phyloP scores from a whole-genome alignment of 352 stramenopile species.

The Phytophthora uliginosa region DNA sequence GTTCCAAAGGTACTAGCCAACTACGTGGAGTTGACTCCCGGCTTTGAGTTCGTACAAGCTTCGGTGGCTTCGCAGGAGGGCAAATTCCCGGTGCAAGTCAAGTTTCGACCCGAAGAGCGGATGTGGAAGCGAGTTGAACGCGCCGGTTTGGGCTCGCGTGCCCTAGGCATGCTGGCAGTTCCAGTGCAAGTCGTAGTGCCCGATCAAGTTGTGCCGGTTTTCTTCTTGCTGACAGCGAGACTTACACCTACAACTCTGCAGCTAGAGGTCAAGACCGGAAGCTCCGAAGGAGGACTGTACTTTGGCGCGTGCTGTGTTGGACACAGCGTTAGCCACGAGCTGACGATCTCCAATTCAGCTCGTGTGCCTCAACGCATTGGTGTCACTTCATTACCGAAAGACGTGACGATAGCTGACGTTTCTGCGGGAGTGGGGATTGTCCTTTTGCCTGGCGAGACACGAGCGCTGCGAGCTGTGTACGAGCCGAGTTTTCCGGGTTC shows the following conservation, averaged over 20 bases:
- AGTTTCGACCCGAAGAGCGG: slow-evolving; percentile 64
- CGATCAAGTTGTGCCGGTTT: slow-evolving; percentile 60
- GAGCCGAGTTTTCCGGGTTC: slow-evolving; percentile 32
- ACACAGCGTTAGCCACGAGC: slow-evolving; percentile 40
- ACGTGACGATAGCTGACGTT: slow-evolving; percentile 38
- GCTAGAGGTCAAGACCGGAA: slow-evolving; percentile 5
- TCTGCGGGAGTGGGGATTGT: slow-evolving; percentile 39
- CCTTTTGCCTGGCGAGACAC: slow-evolving; percentile 40
- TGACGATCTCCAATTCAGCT: slow-evolving; percentile 43
- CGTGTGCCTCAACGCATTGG: slow-evolving; percentile 51
- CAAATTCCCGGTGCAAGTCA: slow-evolving; percentile 73
- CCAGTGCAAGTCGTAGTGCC: slow-evolving; percentile 68
- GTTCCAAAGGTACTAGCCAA: slow-evolving; percentile 70
- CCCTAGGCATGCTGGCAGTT: slow-evolving; percentile 49
- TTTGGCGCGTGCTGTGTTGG: slow-evolving; percentile 55
- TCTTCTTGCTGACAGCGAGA: slow-evolving; percentile 46
- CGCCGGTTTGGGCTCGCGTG: slow-evolving; percentile 54
- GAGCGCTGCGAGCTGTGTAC: slow-evolving; percentile 38
- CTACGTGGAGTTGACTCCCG: slow-evolving; percentile 84
- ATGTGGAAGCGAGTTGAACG: slow-evolving; percentile 56
- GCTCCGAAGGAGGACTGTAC: slow-evolving; percentile 17
- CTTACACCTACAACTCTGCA: slow-evolving; percentile 29
- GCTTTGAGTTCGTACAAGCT: slow-evolving; percentile 89
- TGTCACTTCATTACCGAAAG: slow-evolving; percentile 35
- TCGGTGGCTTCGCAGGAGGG: slow-evolving; percentile 26